Evolutionary conservation across 441 rosid genomes (phyloP).

Genomic region (Sinapis alba): DNA sequence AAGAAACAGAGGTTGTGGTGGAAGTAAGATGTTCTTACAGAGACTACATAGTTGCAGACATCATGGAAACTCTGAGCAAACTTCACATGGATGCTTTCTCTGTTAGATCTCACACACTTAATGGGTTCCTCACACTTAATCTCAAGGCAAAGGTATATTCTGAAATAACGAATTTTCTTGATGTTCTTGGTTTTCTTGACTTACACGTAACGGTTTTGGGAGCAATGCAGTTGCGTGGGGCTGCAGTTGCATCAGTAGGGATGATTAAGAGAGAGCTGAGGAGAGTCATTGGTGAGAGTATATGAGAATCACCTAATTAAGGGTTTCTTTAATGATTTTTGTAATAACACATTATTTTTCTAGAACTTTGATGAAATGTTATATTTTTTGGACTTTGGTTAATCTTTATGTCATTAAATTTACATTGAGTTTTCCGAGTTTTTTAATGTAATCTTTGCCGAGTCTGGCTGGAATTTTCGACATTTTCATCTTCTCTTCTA

Average conservation of each 20-base stretch:
- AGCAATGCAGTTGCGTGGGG: constrained; percentile 62
- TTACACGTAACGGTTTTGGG: background rate
- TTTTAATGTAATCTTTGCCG: constrained; percentile 7
- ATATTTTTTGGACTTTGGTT: background rate
- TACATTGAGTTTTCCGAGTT: constrained; percentile 11
- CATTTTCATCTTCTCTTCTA: background rate
- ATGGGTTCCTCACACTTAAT: constrained; percentile 56
- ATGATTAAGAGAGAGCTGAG: constrained; percentile 66
- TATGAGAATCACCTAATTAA: constrained; percentile 1
- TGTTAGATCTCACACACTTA: constrained; percentile 59
- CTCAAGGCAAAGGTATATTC: constrained; percentile 60
- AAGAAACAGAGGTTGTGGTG: constrained; percentile 61
- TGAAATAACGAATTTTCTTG: background rate
- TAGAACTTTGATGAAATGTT: background rate
- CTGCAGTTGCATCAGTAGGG: constrained; percentile 63
- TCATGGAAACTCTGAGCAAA: constrained; percentile 73
- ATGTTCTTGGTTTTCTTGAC: background rate
- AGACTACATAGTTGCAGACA: constrained; percentile 65
- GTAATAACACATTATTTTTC: background rate
- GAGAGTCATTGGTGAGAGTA: constrained; percentile 52
- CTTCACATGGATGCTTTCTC: constrained; percentile 73
- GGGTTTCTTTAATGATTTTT: background rate
- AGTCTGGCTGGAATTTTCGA: background rate
- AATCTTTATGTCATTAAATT: background rate
- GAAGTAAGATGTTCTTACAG: constrained; percentile 69